phyloP scores from a whole-genome alignment of 345 rosid genomes.

The Aurinia saxatilis region DNA sequence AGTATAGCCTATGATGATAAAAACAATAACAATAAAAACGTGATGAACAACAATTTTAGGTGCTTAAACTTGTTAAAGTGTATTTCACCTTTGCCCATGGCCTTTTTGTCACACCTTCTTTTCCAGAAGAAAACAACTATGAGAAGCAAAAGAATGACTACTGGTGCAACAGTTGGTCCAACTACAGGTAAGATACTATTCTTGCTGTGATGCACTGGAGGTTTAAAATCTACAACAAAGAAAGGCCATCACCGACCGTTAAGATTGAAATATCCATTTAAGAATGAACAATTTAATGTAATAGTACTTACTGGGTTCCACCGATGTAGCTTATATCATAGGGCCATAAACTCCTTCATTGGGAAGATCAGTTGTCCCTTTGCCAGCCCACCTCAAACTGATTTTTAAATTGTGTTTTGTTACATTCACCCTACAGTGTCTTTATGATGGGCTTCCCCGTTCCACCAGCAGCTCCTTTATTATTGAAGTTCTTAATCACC shows the following conservation, averaged over 20 bases:
- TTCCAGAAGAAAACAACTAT: slow-evolving; percentile 23
- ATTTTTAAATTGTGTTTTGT: slow-evolving; percentile 41
- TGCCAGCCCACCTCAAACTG: slow-evolving; percentile 53
- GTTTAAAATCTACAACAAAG: slow-evolving; percentile 38
- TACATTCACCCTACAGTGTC: slow-evolving; percentile 12
- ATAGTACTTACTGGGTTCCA: slow-evolving; percentile 44
- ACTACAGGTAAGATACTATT: slow-evolving; percentile 9
- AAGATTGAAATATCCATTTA: no score
- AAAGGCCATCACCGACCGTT: not conserved
- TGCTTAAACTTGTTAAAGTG: no score
- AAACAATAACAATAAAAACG: no score
- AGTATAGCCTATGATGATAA: no score
- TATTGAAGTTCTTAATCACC: slow-evolving; percentile 45
- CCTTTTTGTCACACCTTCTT: slow-evolving; percentile 39
- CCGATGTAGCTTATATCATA: slow-evolving; percentile 56
- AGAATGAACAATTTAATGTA: no score
- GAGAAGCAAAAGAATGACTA: not conserved
- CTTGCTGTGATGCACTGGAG: slow-evolving; percentile 28
- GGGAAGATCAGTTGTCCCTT: slow-evolving; percentile 49
- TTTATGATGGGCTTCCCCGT: slow-evolving; percentile 33
- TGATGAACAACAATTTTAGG: no score
- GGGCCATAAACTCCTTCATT: slow-evolving; percentile 59
- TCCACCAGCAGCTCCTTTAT: slow-evolving; percentile 47
- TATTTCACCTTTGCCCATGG: slow-evolving; percentile 47
- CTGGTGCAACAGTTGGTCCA: slow-evolving; percentile 21